These are phyloP conservation scores for Lepraria neglecta DNA, from an alignment of 495 filamentous ascomycete genomes.

Conservation along the genomic window DNA sequence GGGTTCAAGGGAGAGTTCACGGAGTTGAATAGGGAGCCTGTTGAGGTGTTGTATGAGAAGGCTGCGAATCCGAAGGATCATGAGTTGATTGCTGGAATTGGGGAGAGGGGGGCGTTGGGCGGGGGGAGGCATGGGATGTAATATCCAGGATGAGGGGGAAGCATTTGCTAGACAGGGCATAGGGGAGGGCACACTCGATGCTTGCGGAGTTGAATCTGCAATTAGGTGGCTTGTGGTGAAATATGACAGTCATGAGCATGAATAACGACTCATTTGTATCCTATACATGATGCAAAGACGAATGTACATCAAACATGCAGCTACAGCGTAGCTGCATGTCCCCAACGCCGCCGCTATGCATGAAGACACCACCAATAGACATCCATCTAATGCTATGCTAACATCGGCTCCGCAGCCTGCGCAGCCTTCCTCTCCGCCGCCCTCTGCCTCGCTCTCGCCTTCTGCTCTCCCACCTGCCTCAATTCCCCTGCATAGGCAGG, in stretches of 20 bases:
- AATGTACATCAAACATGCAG: neutral
- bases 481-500: slow-evolving; percentile 33
- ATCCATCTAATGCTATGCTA: slow-evolving; percentile 17
- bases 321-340: neutral
- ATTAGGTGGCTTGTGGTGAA: neutral
- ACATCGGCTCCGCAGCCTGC: slow-evolving; percentile 26
- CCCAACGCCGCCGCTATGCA: slow-evolving; percentile 25
- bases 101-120: slow-evolving; percentile 30
- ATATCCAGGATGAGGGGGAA: neutral
- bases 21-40: slow-evolving; percentile 72
- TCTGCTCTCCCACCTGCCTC: slow-evolving; percentile 31
- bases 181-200: neutral
- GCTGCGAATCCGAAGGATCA: slow-evolving; percentile 90
- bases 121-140: slow-evolving; percentile 26
- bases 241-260: neutral
- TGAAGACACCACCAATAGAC: neutral
- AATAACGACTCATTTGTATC: neutral
- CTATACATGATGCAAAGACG: neutral
- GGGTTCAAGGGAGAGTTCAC: slow-evolving; percentile 93
- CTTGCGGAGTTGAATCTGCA: neutral
- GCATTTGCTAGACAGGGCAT: neutral
- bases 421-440: slow-evolving; percentile 35
- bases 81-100: slow-evolving; percentile 45
- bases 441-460: slow-evolving; percentile 40
- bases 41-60: slow-evolving; percentile 84